Evolutionary conservation across 1,139 yeast species (phyloP), one percentile per base, ranked within the genome.

Genomic region (Taphrina confusa): DNA sequence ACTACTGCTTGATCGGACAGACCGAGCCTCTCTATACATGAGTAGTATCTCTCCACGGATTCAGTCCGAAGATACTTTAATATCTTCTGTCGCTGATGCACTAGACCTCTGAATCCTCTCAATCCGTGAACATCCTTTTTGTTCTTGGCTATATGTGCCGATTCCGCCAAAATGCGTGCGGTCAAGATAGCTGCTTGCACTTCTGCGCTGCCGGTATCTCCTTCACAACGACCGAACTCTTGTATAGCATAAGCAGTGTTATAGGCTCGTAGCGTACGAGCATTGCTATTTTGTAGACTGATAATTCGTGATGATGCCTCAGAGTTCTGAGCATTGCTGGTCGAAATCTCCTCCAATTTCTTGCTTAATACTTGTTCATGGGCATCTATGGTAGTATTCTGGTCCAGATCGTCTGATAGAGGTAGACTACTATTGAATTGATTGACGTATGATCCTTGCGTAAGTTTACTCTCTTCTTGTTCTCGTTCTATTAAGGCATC

Each of bases 121-220:
- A 84, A 82, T 66, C 84, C 85, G 50, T 78, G 78, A 68, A 81
- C 78, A 73, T 91, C 97, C 71, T 89, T 87, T 67, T 84, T 85
- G 71, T 84, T 78, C 60, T 80, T 78, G 69, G 84, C 83, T 63
- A 87, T 80, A 70, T 90, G 96, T 44, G 81, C 80, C 77, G 87
- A 87, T 62, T 88, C 78, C 67, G 82, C 85, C 66, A 85, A 89
- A 66, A 91, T 88, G 69, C 82, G 81, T 60, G 87, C 84, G 0
- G 97, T 89, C 74, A 85, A 76, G 33, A 87, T 80, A 1, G 97
- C 97, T 0, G 97, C 96, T 73, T 90, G 97, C 27, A 91, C 97
- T 74, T 91, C 97, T 54, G 95, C 84, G 0, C 96, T 87, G 0
- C 95, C 97, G 0, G 96, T 88, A 71, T 91, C 97, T 56, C 96